Conservation (phyloP, 2,329 filamentous ascomycete genomes). For the Cladophialophora immunda region DNA sequence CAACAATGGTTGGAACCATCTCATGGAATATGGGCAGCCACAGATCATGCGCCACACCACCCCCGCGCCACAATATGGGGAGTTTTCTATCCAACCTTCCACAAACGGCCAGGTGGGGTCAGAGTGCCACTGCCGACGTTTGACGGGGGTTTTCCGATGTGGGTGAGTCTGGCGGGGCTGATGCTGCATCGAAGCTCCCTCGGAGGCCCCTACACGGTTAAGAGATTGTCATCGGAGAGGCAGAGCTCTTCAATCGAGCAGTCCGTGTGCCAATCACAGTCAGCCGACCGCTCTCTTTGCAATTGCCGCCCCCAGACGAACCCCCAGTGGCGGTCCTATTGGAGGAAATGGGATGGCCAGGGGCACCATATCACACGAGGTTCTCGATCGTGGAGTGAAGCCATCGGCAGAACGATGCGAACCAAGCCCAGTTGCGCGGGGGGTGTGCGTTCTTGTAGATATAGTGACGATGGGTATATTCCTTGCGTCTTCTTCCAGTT, state of each 20-base stretch:
- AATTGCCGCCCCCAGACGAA: neutral
- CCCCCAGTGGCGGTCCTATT: neutral
- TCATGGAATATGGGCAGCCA: neutral
- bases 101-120: conserved; percentile 16
- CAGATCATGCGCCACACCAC: neutral
- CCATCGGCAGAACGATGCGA: neutral
- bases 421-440: conserved; percentile 6
- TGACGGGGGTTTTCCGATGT: conserved; percentile 3
- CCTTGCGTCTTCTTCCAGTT: neutral
- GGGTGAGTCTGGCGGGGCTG: conserved; percentile 11
- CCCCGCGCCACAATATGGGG: conserved; percentile 7
- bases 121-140: conserved; percentile 21
- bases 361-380: neutral
- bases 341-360: neutral
- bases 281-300: neutral
- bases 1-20: too few species aligned
- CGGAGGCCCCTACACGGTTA: too few species aligned
- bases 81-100: neutral
- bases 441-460: neutral
- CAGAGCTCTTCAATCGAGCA: neutral
- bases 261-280: neutral
- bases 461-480: conserved; percentile 5
- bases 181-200: conserved; percentile 14
- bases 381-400: neutral
- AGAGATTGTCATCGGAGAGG: too few species aligned